A percentile compares a stretch with the other conserved stretches of the same genome.
Conservation (phyloP, 1,139 yeast genomes). For the Debaryomyces subglobosus region DNA sequence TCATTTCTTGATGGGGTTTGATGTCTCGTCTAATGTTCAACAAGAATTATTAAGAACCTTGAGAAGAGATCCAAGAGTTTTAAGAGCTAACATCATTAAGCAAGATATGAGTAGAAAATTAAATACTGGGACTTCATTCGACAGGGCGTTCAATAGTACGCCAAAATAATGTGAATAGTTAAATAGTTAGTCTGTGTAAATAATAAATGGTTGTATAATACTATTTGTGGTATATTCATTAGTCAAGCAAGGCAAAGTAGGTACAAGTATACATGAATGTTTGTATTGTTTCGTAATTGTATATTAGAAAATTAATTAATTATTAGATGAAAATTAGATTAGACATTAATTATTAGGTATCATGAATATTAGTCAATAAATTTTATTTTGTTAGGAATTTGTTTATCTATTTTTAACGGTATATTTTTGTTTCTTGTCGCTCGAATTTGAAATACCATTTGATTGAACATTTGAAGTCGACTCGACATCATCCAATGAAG, state of each 20-base stretch:
- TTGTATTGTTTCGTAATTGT: neutral
- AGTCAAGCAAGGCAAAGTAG: neutral
- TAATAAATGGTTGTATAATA: neutral
- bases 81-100: conserved; percentile 74
- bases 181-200: conserved; percentile 7
- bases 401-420: conserved; percentile 9
- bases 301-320: conserved; percentile 4
- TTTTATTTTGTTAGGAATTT: neutral
- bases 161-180: conserved; percentile 10
- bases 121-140: conserved; percentile 54
- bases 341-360: conserved; percentile 10
- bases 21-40: conserved; percentile 83
- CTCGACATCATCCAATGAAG: conserved; percentile 37
- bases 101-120: conserved; percentile 60
- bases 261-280: neutral
- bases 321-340: conserved; percentile 13
- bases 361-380: conserved; percentile 7
- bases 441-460: neutral
- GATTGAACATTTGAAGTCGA: conserved; percentile 9
- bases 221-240: neutral
- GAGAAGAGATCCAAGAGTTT: conserved; percentile 86
- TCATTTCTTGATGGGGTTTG: conserved; percentile 85
- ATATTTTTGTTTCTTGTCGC: conserved; percentile 8
- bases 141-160: conserved; percentile 28
- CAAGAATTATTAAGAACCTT: conserved; percentile 80